These are phyloP conservation scores for Amphirosellinia nigrospora DNA, from an alignment of 495 filamentous ascomycete species.

Conservation along the genomic window DNA sequence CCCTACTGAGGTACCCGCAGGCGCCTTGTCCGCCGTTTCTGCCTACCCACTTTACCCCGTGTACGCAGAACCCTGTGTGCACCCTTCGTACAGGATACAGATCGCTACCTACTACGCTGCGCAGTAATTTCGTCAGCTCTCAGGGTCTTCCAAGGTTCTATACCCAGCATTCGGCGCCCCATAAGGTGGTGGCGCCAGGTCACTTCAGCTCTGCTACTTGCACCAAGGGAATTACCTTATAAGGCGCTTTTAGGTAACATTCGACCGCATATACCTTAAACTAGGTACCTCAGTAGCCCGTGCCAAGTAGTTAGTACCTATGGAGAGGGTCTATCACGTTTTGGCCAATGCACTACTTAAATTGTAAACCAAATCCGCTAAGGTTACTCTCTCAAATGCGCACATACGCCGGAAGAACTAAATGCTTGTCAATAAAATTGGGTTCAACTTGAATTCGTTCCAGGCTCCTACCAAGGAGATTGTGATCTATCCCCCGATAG, in stretches of 20 bases:
- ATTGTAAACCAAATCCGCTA: background rate
- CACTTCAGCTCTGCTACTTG: conserved; percentile 9
- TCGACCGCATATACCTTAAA: background rate
- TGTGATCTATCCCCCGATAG: background rate
- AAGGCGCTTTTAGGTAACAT: too few relatives aligned
- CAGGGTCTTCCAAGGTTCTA: conserved; percentile 17
- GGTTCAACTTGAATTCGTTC: background rate
- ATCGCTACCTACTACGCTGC: background rate
- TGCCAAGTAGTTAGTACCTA: too few relatives aligned
- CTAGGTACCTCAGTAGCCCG: too few relatives aligned
- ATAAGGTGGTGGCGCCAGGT: conserved; percentile 9
- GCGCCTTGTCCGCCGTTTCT: conserved; percentile 12
- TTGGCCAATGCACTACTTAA: too few relatives aligned
- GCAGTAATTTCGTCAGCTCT: conserved; percentile 7
- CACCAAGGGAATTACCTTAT: background rate
- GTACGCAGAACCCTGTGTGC: background rate
- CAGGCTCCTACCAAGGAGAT: background rate
- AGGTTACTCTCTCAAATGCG: background rate
- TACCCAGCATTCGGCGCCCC: conserved; percentile 15
- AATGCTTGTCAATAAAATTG: background rate
- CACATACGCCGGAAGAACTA: conserved; percentile 9
- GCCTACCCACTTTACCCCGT: background rate
- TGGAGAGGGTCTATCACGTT: background rate
- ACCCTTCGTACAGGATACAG: background rate
- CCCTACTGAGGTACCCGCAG: background rate